Percentiles rank a stretch among this genome's conserved stretches.
Evolutionary conservation across 2,329 filamentous ascomycete species (phyloP).

Genomic region (Magnaporthiopsis incrustans): DNA sequence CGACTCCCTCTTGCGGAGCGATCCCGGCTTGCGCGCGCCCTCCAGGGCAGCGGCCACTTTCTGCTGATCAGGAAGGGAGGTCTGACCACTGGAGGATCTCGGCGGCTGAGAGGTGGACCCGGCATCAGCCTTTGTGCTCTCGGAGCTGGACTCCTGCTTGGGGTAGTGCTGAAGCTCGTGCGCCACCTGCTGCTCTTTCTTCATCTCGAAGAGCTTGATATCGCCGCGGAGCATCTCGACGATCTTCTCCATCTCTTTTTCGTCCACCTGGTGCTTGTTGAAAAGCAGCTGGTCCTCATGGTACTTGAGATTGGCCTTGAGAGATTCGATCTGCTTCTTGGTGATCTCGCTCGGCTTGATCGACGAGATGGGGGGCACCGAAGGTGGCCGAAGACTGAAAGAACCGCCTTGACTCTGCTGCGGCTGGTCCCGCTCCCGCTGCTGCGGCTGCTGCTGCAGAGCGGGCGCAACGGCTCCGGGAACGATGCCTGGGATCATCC

Average conservation of each 20-base stretch:
- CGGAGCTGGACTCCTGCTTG: constrained; percentile 21
- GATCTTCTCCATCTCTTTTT: constrained; percentile 39
- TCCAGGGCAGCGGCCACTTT: constrained; percentile 7
- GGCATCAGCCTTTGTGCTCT: constrained; percentile 5
- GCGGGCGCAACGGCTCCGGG: constrained; percentile 9
- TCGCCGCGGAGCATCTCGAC: constrained; percentile 31
- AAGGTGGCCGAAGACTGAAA: constrained; percentile 17
- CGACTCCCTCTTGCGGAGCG: constrained; percentile 12
- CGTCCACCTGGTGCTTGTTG: constrained; percentile 56
- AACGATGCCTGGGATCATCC: not conserved
- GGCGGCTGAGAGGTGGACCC: constrained; percentile 1
- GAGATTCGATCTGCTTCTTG: constrained; percentile 45
- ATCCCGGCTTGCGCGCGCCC: constrained; percentile 10
- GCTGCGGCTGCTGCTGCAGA: constrained; percentile 10
- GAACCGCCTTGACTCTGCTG: not conserved
- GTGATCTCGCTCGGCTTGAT: constrained; percentile 55
- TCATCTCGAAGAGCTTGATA: constrained; percentile 36
- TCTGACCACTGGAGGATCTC: not conserved
- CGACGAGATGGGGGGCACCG: constrained; percentile 43
- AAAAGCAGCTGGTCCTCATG: constrained; percentile 51
- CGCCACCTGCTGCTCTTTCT: constrained; percentile 34
- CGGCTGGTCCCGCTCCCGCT: constrained; percentile 7
- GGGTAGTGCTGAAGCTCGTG: constrained; percentile 37
- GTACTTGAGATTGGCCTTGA: constrained; percentile 45
- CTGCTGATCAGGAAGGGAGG: constrained; percentile 4